Evolutionary conservation across 176 grass and related monocot species (phyloP).

Genomic region (Hordeum vulgare): MorexV3_pseudomolecules_assembly NC_058520.1:18853950-18854449

Average conservation of each 20-base stretch:
- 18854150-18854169: conserved; percentile 43
- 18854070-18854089: conserved; percentile 40
- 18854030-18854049: conserved; percentile 60
- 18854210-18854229: conserved; percentile 82
- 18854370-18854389: too few relatives aligned
- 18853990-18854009: too few relatives aligned
- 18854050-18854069: conserved; percentile 50
- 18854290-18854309: too few relatives aligned
- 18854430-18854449: background rate
- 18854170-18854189: conserved; percentile 47
- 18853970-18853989: too few relatives aligned
- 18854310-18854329: too few relatives aligned
- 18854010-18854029: conserved; percentile 42
- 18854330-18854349: too few relatives aligned
- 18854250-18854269: conserved; percentile 35
- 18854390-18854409: too few relatives aligned
- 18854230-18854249: conserved; percentile 52
- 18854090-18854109: conserved; percentile 70
- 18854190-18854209: conserved; percentile 61
- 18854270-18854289: too few relatives aligned
- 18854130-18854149: conserved; percentile 34
- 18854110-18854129: conserved; percentile 36
- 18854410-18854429: too few relatives aligned
- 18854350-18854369: too few relatives aligned
- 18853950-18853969: too few relatives aligned